Base-by-base conservation (phyloP, 2,329 filamentous ascomycete genomes). In the Cryphonectria nitschkei region DNA sequence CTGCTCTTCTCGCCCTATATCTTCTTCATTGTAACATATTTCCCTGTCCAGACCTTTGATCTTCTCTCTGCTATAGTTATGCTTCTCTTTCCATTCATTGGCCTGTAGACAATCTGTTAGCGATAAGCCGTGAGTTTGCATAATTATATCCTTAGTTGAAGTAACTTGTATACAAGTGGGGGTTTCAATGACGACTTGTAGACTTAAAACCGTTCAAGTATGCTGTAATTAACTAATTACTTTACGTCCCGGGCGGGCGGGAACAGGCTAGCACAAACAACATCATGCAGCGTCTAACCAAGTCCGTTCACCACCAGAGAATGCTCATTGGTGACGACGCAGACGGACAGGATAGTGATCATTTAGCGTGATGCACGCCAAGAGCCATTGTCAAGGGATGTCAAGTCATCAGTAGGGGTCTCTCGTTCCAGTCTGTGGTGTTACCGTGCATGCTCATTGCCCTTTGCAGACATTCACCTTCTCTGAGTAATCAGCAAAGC, bases 401-500 rank as follows among this genome's bases (percentile, higher is more conserved):
- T 39, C 46, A 58, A 7, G 26, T 58, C 4, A 14, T 29, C n/a
- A n/a, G 7, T 50, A 50, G 3, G 46, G 22, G 7, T 29, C 54
- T 29, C 54, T 58, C 54, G 13, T 58, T 58, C 54, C 54, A 58
- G 54, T 58, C 26, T 32, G 54, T 58, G 54, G 8, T 29, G 54
- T 32, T 58, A 34, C 54, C 54, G 26, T 58, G 54, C 52, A 56
- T 56, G 11, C n/a, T 19, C 46, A 19, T 50, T n/a, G 46, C 43
- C 43, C 43, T 34, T 50, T 50, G 43, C 43, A 22, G 16, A 6
- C 50, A 8, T 26, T 2, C 13, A 22, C 26, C 0, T 13, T 2
- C 50, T 9, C 9, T 54, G 50, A 54, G n/a, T n/a, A n/a, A n/a
- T 22, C 46, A 50, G n/a, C 22, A 22, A n/a, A 7, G 8, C 7